Evolutionary conservation across 2,329 filamentous ascomycete species (phyloP), one percentile per base, ranked within the genome.

Genomic region (Annulohypoxylon truncatum): DNA sequence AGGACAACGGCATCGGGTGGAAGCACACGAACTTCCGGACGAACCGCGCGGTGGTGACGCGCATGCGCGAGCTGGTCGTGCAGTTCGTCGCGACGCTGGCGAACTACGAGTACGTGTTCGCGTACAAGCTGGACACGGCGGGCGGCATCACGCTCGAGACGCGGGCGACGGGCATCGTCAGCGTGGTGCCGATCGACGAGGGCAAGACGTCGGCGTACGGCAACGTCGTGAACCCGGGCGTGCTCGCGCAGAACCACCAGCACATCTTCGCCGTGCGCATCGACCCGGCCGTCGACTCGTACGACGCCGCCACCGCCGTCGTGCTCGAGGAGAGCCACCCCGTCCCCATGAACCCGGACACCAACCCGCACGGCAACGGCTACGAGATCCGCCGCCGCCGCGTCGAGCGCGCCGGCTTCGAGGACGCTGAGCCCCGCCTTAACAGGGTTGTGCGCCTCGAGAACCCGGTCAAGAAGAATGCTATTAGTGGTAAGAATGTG

Each of bases 21-120:
- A 91, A 92, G 73, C 89, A 91, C 77, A 90, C 88, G 4, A 91
- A 92, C 78, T 90, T 85, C 80, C 82, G 89, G 3, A 91, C 88
- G 0, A 82, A 83, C 26, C 83, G 87, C 1, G 87, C 88, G 0
- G 87, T 89, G 1, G 87, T 91, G 0, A 86, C 86, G 0, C 82
- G 90, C 6, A 82, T 84, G 61, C 84, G 89, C 0, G 85, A 90
- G 69, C 82, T 92, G 2, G 88, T 92, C 0, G 76, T 92, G 2
- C 89, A 92, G 70, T 89, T 86, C 73, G 89, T 91, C 76, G 87
- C 89, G 68, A 92, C 89, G 0, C 83, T 91, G 1, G 87, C 87
- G 18, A 92, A 92, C 78, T 92, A 92, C 79, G 89, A 92, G 73
- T 92, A 92, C 73, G 84, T 91, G 40, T 86, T 91, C 62, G 84